A percentile compares a stretch with the other conserved stretches of the same genome.
phyloP scores from a whole-genome alignment of 257 asterid genomes.

The Paraleonurus japonicus region DNA sequence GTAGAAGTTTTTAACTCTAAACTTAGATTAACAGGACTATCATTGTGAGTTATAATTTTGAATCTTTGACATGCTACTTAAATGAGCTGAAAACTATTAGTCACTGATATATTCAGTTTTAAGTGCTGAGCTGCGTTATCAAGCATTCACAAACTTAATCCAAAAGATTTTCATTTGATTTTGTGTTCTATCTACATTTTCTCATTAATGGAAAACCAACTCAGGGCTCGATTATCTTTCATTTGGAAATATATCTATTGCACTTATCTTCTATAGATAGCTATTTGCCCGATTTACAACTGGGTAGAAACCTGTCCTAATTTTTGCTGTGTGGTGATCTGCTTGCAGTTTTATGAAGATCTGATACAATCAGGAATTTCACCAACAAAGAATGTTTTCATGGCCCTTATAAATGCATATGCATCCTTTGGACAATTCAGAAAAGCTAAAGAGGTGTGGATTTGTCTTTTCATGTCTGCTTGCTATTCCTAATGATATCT shows the following conservation, averaged over 20 bases:
- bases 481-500: conserved; percentile 3
- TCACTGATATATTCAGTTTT: neutral
- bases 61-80: neutral
- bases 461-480: conserved; percentile 20
- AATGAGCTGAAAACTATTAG: neutral
- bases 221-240: neutral
- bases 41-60: neutral
- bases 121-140: conserved; percentile 4
- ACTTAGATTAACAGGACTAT: conserved; percentile 13
- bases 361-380: conserved; percentile 49
- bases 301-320: conserved; percentile 25
- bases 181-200: conserved; percentile 9
- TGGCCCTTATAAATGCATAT: conserved; percentile 84
- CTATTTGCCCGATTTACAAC: conserved; percentile 12
- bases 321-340: conserved; percentile 32
- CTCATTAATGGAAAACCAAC: conserved; percentile 16
- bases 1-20: neutral
- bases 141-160: conserved; percentile 1
- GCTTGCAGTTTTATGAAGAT: conserved; percentile 54
- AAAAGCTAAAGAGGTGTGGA: conserved; percentile 72
- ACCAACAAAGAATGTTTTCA: conserved; percentile 61
- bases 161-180: neutral
- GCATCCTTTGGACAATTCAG: conserved; percentile 73
- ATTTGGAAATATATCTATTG: neutral
- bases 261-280: conserved; percentile 15